These are phyloP conservation scores for Globisporangium canariense DNA, from an alignment of 352 stramenopile species.

Conservation along the genomic window DNA sequence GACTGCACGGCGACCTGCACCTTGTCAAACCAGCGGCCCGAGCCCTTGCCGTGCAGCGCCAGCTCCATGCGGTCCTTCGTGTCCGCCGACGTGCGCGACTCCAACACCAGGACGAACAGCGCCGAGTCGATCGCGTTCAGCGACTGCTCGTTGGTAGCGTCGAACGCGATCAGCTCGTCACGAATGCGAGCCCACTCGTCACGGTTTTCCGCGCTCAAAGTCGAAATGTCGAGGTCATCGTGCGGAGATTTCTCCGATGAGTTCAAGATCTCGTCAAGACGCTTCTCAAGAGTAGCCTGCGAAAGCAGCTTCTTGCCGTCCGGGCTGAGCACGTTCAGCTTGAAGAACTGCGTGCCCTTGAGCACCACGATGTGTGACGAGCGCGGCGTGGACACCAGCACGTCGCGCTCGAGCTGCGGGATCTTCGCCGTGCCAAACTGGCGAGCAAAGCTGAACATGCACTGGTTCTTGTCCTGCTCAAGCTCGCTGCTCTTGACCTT, in stretches of 20 bases:
- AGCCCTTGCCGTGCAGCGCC: conserved; percentile 80
- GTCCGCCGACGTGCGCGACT: conserved; percentile 63
- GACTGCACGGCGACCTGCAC: conserved; percentile 84
- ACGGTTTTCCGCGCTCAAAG: conserved; percentile 79
- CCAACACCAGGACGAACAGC: conserved; percentile 87
- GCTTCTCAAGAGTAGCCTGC: conserved; percentile 58
- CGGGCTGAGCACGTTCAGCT: conserved; percentile 74
- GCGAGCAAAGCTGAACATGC: conserved; percentile 86
- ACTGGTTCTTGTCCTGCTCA: conserved; percentile 88
- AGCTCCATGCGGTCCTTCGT: conserved; percentile 75
- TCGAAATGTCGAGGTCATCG: conserved; percentile 64
- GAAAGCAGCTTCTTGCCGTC: conserved; percentile 83
- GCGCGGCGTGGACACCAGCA: conserved; percentile 67
- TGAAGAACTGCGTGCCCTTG: conserved; percentile 81
- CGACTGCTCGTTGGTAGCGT: conserved; percentile 70
- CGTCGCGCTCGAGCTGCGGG: conserved; percentile 64
- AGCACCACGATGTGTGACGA: conserved; percentile 89
- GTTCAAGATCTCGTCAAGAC: conserved; percentile 71
- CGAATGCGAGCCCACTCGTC: conserved; percentile 85
- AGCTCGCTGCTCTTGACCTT: conserved; percentile 87
- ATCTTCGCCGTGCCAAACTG: conserved; percentile 87
- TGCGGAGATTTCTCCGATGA: conserved; percentile 35
- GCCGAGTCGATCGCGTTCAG: conserved; percentile 85
- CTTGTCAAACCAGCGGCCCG: conserved; percentile 93
- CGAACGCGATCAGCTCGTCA: conserved; percentile 57